Evolutionary conservation across 768 basidiomycete species (phyloP).

Genomic region (Ramaria sp.): DNA sequence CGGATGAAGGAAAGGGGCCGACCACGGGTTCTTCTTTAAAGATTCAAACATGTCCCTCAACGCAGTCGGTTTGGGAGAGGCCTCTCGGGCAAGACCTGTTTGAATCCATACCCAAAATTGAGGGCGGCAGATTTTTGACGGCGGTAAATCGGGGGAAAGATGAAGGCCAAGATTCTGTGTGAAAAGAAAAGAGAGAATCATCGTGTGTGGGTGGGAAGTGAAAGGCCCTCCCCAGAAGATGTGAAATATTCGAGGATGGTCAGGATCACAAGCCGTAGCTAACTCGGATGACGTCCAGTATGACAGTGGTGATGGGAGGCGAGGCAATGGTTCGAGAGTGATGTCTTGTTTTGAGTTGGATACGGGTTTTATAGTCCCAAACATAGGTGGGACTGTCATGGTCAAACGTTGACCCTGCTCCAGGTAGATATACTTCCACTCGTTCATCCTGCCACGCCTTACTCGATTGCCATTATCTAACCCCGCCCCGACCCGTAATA

Average conservation of each 20-base stretch:
- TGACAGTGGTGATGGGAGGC: conserved; percentile 36
- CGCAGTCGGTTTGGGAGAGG: conserved; percentile 77
- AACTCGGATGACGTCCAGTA: conserved; percentile 51
- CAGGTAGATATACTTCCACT: conserved; percentile 83
- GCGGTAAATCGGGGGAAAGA: conserved; percentile 34
- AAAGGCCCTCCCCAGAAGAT: conserved; percentile 99
- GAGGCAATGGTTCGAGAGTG: conserved; percentile 44
- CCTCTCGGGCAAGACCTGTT: conserved; percentile 83
- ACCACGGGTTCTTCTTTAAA: conserved; percentile 84
- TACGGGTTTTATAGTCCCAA: conserved; percentile 15
- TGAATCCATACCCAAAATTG: conserved; percentile 99
- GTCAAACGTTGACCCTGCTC: conserved; percentile 39
- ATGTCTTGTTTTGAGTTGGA: conserved; percentile 46
- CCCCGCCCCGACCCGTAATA: conserved; percentile 79
- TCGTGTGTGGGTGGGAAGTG: conserved; percentile 96
- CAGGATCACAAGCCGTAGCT: conserved; percentile 63
- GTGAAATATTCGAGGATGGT: conserved; percentile 85
- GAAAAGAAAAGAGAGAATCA: conserved; percentile 90
- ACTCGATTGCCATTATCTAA: conserved; percentile 74
- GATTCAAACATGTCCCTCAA: conserved; percentile 72
- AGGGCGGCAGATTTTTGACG: conserved; percentile 59
- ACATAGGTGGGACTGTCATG: conserved; percentile 18
- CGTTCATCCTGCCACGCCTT: conserved; percentile 63
- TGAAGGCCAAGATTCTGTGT: conserved; percentile 91
- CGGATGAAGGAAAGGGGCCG: conserved; percentile 86